These are phyloP conservation scores for Dillenia turbinata DNA, from an alignment of 164 flowering plant species.

Conservation along the genomic window DNA sequence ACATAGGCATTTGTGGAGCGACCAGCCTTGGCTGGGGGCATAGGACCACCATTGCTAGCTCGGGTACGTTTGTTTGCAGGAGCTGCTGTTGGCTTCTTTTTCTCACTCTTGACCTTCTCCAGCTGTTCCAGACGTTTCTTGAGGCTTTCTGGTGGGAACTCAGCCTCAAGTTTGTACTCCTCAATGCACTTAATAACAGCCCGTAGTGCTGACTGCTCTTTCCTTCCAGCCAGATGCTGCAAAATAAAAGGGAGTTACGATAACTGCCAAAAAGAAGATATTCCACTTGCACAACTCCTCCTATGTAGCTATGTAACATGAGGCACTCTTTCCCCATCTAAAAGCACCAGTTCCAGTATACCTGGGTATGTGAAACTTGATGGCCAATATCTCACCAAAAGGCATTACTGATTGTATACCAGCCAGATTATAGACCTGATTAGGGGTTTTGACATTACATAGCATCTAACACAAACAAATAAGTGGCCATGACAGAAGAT, in stretches of 20 bases:
- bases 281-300: no score
- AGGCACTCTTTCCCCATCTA: no score
- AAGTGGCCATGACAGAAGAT: neutral
- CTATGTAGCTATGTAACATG: no score
- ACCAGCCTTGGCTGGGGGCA: constrained; percentile 99
- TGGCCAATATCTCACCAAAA: no score
- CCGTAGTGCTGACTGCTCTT: constrained; percentile 87
- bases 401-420: no score
- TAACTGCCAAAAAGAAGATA: neutral
- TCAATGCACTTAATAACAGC: constrained; percentile 93
- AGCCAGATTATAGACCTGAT: no score
- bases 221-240: constrained; percentile 75
- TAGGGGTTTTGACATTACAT: no score
- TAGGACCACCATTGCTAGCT: constrained; percentile 80
- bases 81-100: constrained; percentile 66
- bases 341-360: no score
- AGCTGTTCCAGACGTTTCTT: constrained; percentile 87
- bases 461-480: neutral
- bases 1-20: constrained; percentile 88
- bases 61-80: constrained; percentile 93
- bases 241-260: constrained; percentile 3
- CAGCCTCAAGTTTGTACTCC: constrained; percentile 85
- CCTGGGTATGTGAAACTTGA: no score
- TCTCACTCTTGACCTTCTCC: constrained; percentile 80
- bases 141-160: constrained; percentile 85